Evolutionary conservation across 1,139 yeast species (phyloP).

Genomic region (Hansenula lynferdii): DNA sequence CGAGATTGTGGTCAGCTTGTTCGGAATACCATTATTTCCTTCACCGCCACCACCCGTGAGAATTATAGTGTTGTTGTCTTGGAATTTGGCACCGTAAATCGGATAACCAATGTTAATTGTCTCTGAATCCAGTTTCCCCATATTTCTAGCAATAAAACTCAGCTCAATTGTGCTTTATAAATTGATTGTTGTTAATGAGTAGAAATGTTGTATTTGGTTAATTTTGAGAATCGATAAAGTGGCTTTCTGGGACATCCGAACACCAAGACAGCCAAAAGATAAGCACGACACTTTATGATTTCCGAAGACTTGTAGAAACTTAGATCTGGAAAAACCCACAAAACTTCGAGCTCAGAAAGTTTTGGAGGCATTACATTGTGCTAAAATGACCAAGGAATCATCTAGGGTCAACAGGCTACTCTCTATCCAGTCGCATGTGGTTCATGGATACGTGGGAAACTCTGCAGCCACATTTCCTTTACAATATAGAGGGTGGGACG

Average conservation of each 20-base stretch:
- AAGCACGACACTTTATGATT: no score
- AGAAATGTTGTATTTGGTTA: no score
- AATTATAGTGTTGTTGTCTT: conserved; percentile 54
- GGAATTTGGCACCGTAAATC: conserved; percentile 70
- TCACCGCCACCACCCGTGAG: conserved; percentile 97
- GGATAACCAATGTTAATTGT: conserved; percentile 63
- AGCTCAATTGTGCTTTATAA: no score
- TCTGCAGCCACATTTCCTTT: conserved; percentile 77
- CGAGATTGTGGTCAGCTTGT: conserved; percentile 68
- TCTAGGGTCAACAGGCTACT: conserved; percentile 25
- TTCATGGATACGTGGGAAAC: conserved; percentile 85
- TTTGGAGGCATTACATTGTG: no score
- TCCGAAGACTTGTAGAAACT: no score
- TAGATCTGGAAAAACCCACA: no score
- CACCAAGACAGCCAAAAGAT: background rate
- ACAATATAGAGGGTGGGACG: conserved; percentile 80
- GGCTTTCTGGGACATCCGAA: background rate
- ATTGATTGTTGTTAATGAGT: no score
- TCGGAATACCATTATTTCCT: conserved; percentile 84
- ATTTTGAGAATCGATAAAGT: no score
- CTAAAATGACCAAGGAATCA: conserved; percentile 1
- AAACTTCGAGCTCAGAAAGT: no score
- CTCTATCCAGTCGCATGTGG: conserved; percentile 76
- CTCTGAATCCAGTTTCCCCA: conserved; percentile 22
- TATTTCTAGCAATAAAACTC: conserved; percentile 19